Evolutionary conservation across 2,329 filamentous ascomycete species (phyloP), one percentile per base, ranked within the genome.

Genomic region (Bretziella fagacearum): DNA sequence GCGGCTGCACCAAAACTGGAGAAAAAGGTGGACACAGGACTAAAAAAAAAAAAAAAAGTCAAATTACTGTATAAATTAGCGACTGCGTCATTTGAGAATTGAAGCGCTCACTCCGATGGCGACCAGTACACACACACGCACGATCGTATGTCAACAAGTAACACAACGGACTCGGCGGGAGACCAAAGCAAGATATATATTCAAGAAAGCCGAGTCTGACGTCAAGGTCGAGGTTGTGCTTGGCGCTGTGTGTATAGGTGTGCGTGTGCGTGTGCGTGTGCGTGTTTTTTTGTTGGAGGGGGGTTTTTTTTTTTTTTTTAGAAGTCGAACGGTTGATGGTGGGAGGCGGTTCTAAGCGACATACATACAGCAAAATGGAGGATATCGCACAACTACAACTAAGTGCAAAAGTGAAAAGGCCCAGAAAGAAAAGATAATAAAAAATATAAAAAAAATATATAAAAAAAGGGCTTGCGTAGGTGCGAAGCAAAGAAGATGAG

Each of bases 371-470:
- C 20, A 45, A 29, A 32, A 27, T 32, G 33, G 25, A 41, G 17
- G 29, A 49, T 47, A 50, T 52, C 48, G 36, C 39, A 45, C 40
- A 43, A 40, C 42, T 20, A 39, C 20, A 30, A 25, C 44, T 40
- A 40, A 49, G 36, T 39, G 13, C 15, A 45, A 23, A 22, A 22
- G 30, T 43, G n/a, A 40, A 40, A 41, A 18, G n/a, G 27, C 27
- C 25, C 18, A 33, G 22, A 26, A 33, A 32, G 47, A 35, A 29
- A 37, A 41, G 33, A 49, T 30, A 46, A 41, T 39, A 40, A 41
- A 29, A 49, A 50, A 46, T 52, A 33, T 41, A 32, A 15, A 42
- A 36, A 40, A 39, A 52, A 47, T 36, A 47, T 27, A 22, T 13
- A 32, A 32, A 32, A 32, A 29, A 43, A 43, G 25, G 40, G 40